phyloP scores from a whole-genome alignment of 2,329 filamentous ascomycete genomes.

The Pseudogymnoascus sp. region DNA sequence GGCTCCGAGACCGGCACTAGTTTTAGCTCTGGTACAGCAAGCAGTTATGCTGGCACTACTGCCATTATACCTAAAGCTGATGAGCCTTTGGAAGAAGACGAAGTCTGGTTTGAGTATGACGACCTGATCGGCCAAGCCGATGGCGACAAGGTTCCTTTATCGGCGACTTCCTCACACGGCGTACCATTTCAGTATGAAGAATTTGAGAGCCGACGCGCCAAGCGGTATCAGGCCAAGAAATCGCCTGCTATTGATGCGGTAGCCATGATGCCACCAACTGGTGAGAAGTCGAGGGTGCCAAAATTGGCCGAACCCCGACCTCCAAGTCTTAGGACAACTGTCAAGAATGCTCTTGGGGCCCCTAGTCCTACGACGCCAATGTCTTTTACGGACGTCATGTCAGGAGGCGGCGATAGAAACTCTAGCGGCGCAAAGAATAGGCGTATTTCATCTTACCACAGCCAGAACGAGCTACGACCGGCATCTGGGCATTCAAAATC shows the following conservation, averaged over 20 bases:
- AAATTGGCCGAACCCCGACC: constrained; percentile 13
- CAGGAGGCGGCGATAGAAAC: constrained; percentile 35
- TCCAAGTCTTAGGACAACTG: constrained; percentile 46
- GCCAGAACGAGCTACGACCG: constrained; percentile 28
- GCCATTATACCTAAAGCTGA: constrained; percentile 57
- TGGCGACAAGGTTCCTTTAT: constrained; percentile 38
- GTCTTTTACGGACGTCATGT: constrained; percentile 37
- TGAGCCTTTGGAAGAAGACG: constrained; percentile 67
- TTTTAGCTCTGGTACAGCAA: constrained; percentile 49
- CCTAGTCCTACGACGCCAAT: constrained; percentile 39
- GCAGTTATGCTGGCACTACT: constrained; percentile 55
- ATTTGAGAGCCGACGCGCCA: constrained; percentile 30
- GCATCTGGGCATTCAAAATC: constrained; percentile 16
- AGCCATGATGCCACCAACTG: constrained; percentile 16
- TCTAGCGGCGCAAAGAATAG: constrained; percentile 21
- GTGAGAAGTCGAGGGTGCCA: constrained; percentile 11
- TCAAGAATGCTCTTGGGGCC: constrained; percentile 41
- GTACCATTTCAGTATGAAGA: constrained; percentile 50
- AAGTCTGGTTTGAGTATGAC: constrained; percentile 84
- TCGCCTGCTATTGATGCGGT: constrained; percentile 19
- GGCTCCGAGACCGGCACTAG: constrained; percentile 59
- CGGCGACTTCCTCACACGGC: constrained; percentile 49
- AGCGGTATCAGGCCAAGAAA: constrained; percentile 19
- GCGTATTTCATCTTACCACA: constrained; percentile 28
- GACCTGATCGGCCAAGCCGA: constrained; percentile 70